These are phyloP conservation scores for Malassezia pachydermatis DNA, from an alignment of 1,284 basidiomycete genomes.

Conservation along the genomic window DNA sequence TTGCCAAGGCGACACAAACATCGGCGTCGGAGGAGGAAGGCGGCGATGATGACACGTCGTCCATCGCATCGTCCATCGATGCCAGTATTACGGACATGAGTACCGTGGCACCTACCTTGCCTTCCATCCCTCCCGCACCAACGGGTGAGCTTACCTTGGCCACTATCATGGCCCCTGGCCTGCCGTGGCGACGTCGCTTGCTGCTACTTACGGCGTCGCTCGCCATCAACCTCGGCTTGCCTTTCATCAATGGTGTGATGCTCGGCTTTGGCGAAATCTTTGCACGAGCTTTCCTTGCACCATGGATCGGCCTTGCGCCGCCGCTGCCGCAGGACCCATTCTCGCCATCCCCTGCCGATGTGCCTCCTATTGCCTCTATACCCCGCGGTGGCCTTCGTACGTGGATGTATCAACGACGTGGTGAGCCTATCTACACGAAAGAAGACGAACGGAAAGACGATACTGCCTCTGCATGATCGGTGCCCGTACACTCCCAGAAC, in stretches of 20 bases:
- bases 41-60: background rate
- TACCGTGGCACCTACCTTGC: background rate
- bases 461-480: background rate
- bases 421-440: too few species aligned
- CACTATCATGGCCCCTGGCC: conserved; percentile 26
- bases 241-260: conserved; percentile 96
- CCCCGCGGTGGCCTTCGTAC: conserved; percentile 11
- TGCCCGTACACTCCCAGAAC: conserved; percentile 16
- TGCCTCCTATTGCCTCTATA: conserved; percentile 10
- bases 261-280: conserved; percentile 96
- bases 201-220: conserved; percentile 61
- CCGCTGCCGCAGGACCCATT: conserved; percentile 11
- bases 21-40: background rate
- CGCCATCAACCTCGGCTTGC: conserved; percentile 81
- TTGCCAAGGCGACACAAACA: background rate
- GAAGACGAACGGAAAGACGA: background rate
- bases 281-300: conserved; percentile 69
- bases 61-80: background rate
- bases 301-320: conserved; percentile 26
- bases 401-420: conserved; percentile 2
- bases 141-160: conserved; percentile 39
- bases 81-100: background rate
- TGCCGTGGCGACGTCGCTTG: conserved; percentile 24
- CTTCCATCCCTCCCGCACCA: conserved; percentile 15
- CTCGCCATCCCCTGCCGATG: conserved; percentile 17